Evolutionary conservation across 163 green algal species (phyloP).

Genomic region (Scenedesmus sp.): DNA sequence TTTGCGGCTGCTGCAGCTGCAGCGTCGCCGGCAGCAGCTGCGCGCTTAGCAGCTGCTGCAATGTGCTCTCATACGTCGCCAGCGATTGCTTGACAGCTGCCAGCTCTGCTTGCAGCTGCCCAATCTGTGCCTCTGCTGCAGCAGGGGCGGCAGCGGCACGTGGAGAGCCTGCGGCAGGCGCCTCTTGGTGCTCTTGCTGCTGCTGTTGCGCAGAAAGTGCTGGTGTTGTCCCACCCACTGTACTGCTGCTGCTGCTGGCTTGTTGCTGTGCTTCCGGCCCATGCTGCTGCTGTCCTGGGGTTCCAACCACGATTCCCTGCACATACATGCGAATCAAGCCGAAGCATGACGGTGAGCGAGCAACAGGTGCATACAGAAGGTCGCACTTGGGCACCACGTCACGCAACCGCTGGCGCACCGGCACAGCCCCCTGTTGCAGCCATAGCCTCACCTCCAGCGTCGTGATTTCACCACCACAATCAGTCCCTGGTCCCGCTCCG

Average conservation of each 20-base stretch:
- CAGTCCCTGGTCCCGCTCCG: not conserved
- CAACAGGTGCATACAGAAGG: not conserved
- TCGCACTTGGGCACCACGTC: slow-evolving; percentile 3
- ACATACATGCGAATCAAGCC: not conserved
- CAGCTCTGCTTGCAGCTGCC: slow-evolving; percentile 32
- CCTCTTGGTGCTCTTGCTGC: not conserved
- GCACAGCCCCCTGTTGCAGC: not conserved
- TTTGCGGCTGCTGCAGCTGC: not conserved
- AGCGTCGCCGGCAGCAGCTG: not conserved
- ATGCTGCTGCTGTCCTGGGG: not conserved
- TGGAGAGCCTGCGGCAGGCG: not conserved
- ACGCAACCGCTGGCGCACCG: not conserved
- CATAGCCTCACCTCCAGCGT: not conserved
- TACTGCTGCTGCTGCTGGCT: slow-evolving; percentile 5
- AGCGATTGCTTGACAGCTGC: slow-evolving; percentile 47
- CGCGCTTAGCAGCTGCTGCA: slow-evolving; percentile 28
- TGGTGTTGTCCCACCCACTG: not conserved
- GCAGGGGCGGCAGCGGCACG: not conserved
- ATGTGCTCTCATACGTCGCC: slow-evolving; percentile 40
- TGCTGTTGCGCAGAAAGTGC: not conserved
- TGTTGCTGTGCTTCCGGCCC: not conserved
- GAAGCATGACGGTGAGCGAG: not conserved
- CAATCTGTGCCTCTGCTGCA: slow-evolving; percentile 12
- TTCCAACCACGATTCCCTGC: not conserved
- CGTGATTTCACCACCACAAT: not conserved